Conservation (phyloP, 2,329 filamentous ascomycete genomes). For the Xylariaceae sp. region DNA sequence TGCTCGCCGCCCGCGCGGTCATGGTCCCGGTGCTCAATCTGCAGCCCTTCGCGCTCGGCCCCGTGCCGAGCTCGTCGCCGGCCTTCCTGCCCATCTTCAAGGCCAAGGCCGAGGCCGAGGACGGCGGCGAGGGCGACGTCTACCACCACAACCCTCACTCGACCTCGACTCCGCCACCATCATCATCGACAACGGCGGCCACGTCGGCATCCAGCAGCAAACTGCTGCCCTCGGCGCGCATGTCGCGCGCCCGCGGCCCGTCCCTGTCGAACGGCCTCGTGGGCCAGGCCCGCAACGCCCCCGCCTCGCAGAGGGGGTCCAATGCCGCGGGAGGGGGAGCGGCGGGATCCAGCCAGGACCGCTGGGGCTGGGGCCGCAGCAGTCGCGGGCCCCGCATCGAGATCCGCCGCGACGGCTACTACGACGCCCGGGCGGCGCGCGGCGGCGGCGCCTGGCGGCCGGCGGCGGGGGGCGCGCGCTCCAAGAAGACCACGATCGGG, state of each 20-base stretch:
- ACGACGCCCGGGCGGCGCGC: slow-evolving; percentile 31
- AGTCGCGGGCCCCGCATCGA: slow-evolving; percentile 45
- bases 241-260: slow-evolving; percentile 18
- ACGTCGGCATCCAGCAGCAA: slow-evolving; percentile 29
- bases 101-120: slow-evolving; percentile 43
- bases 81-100: slow-evolving; percentile 42
- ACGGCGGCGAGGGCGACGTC: slow-evolving; percentile 28
- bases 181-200: no score
- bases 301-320: slow-evolving; percentile 9
- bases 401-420: slow-evolving; percentile 38
- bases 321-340: slow-evolving; percentile 7
- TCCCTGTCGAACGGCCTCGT: slow-evolving; percentile 15
- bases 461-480: slow-evolving; percentile 15
- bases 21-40: slow-evolving; percentile 49
- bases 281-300: slow-evolving; percentile 16
- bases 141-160: slow-evolving; percentile 10
- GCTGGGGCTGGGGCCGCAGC: slow-evolving; percentile 38
- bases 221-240: slow-evolving; percentile 24
- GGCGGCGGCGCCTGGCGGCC: slow-evolving; percentile 18
- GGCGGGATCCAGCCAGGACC: slow-evolving; percentile 18
- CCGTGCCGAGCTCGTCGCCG: slow-evolving; percentile 20
- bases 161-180: slow-evolving; percentile 16
- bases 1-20: slow-evolving; percentile 47
- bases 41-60: slow-evolving; percentile 45
- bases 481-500: slow-evolving; percentile 29